These are phyloP conservation scores for Vairimorpha ceranae DNA, from an alignment of 371 early-diverging fungal species.

Conservation along the genomic window DNA sequence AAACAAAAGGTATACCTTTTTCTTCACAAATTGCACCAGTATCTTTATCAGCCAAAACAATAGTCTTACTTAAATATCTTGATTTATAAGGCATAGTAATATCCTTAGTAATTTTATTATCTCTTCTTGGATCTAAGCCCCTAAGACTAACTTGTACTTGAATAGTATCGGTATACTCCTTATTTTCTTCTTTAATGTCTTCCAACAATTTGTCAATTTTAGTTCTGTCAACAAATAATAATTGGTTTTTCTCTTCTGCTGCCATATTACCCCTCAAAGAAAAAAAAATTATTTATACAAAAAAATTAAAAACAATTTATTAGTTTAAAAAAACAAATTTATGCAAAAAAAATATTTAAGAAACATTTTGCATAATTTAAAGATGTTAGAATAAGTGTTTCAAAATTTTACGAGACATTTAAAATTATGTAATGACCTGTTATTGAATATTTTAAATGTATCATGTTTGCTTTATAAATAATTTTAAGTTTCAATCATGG, in stretches of 20 bases:
- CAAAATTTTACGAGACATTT: too few relatives aligned
- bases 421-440: too few relatives aligned
- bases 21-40: constrained; percentile 85
- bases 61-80: constrained; percentile 79
- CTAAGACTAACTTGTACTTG: constrained; percentile 93
- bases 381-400: too few relatives aligned
- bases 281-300: constrained; percentile 36
- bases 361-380: too few relatives aligned
- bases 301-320: too few relatives aligned
- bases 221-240: constrained; percentile 33
- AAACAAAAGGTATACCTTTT: constrained; percentile 79
- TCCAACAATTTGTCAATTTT: constrained; percentile 24
- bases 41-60: constrained; percentile 88
- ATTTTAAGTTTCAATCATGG: not conserved
- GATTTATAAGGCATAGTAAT: constrained; percentile 82
- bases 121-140: constrained; percentile 97
- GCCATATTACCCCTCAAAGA: not conserved
- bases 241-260: constrained; percentile 35
- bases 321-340: too few relatives aligned
- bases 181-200: constrained; percentile 35
- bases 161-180: constrained; percentile 70
- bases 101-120: constrained; percentile 94
- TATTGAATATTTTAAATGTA: too few relatives aligned
- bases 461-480: too few relatives aligned
- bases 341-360: too few relatives aligned